Base-by-base conservation (phyloP, 495 filamentous ascomycete species). In the Tuber microsphaerosporum region DNA sequence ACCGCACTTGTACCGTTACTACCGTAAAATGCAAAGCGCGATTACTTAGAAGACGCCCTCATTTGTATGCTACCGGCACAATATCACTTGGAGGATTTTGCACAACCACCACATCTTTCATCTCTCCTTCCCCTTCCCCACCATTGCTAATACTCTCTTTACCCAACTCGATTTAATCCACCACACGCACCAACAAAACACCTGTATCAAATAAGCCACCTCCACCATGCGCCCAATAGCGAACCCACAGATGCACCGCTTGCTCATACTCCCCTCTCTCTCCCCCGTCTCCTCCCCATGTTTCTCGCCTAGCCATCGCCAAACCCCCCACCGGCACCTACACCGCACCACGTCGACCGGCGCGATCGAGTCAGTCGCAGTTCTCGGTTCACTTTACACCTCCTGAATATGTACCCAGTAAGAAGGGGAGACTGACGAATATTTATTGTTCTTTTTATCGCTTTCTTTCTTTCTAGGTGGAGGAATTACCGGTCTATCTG, bases 401-500 rank as follows among this genome's bases (percentile, higher is more conserved):
- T 19, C 56, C 56, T 65, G 14, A 26, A 65, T 34, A 26, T 17
- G 56, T 34, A 7, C 56, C 56, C 56, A 34, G 56, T 65, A 12
- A 34, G 37, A 68, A 46, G 31, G 16, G 56, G 37, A 45, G 34
- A 45, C 79, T 81, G 70, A 81, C 51, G 16, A 1, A 39, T 12
- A 2, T 61, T 41, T 37, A 41, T 42, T 69, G 26, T 71, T 37
- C 26, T 10, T 16, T 19, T 26, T 17, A 31, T 65, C 14, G 26
- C 10, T 65, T 65, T 2, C 56, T 31, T 16, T 61, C 51, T 65
- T 17, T 34, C 56, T 69, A 83, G 95, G 96, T 48, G 94, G 90
- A 73, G 96, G 96, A 71, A 92, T 99, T 81, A 95, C 94, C 22
- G 96, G 96, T 48, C 88, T 99, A 71, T 89, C 92, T 42, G 87